These are phyloP conservation scores for Epipyxis sp. DNA, from an alignment of 108 stramenopile genomes.

Conservation along the genomic window DNA sequence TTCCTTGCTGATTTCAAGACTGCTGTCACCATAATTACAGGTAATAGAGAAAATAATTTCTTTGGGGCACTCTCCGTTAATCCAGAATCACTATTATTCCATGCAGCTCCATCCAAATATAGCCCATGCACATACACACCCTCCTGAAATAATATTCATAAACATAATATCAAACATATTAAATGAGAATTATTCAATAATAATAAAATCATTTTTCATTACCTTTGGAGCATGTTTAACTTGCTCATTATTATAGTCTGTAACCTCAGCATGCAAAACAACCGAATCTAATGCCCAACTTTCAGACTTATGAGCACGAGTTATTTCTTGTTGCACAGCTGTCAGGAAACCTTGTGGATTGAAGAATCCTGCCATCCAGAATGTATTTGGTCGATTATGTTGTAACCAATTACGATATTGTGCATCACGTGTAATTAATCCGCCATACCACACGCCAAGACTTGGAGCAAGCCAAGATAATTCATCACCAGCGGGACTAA, in stretches of 20 bases:
- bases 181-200: constrained; percentile 17
- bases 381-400: constrained; percentile 31
- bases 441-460: constrained; percentile 39
- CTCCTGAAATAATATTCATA: too few relatives aligned
- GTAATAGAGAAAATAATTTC: constrained; percentile 36
- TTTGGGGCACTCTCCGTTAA: constrained; percentile 46
- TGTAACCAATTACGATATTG: constrained; percentile 42
- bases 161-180: constrained; percentile 8
- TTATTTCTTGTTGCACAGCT: constrained; percentile 55
- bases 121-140: constrained; percentile 50
- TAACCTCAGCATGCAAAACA: constrained; percentile 38
- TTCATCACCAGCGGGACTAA: constrained; percentile 45
- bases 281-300: constrained; percentile 52
- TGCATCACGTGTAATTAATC: constrained; percentile 34
- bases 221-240: constrained; percentile 36
- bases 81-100: constrained; percentile 35
- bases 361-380: constrained; percentile 52
- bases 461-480: constrained; percentile 43
- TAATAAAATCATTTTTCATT: too few relatives aligned
- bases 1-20: constrained; percentile 29
- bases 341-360: constrained; percentile 57
- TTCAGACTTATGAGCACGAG: constrained; percentile 38
- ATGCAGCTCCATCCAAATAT: constrained; percentile 52
- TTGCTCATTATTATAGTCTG: constrained; percentile 34
- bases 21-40: constrained; percentile 48